Base-by-base conservation (phyloP, 1,284 basidiomycete species). In the Inonotus obliquus region DNA sequence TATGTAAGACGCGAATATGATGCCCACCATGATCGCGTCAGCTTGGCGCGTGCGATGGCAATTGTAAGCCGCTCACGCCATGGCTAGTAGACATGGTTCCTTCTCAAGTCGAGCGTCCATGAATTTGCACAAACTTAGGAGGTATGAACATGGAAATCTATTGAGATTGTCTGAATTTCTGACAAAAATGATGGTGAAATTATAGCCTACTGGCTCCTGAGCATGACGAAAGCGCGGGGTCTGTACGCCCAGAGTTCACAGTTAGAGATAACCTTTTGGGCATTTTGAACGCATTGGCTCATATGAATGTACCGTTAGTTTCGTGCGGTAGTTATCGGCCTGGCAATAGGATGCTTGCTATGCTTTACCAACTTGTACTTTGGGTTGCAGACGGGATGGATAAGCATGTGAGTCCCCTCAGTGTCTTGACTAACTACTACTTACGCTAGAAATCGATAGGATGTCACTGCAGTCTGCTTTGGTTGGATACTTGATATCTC, bases 391-490 rank as follows among this genome's bases (percentile, higher is more conserved):
- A 88, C 88, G 0, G 88, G 89, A 66, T 90, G 86, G 85, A 87
- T 89, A 57, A 83, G 82, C 74, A 87, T 87, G 84, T 84, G 65
- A 64, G 77, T 44, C 41, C 7, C 38, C n/a, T 44, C 17, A n/a
- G 10, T n/a, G 13, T 7, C 13, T n/a, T 11, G 5, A n/a, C 17
- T 11, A 21, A 14, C 17, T 6, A n/a, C 25, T 25, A 5, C 11
- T 48, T 25, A 6, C 27, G 27, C 19, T 19, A 9, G n/a, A n/a
- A 53, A 6, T 14, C 11, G 47, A 10, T 65, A 94, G 92, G 94
- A 98, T 97, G 95, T 95, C 94, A 2, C 82, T 97, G 6, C 95
- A 98, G 70, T 93, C 92, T 1, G 91, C 93, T 19, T 79, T 98
- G 29, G 88, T 98, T 37, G 96, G 95, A 6, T 98, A 91, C 73